phyloP scores from a whole-genome alignment of 2,329 filamentous ascomycete species.

The Pleomassaria siparia region DNA sequence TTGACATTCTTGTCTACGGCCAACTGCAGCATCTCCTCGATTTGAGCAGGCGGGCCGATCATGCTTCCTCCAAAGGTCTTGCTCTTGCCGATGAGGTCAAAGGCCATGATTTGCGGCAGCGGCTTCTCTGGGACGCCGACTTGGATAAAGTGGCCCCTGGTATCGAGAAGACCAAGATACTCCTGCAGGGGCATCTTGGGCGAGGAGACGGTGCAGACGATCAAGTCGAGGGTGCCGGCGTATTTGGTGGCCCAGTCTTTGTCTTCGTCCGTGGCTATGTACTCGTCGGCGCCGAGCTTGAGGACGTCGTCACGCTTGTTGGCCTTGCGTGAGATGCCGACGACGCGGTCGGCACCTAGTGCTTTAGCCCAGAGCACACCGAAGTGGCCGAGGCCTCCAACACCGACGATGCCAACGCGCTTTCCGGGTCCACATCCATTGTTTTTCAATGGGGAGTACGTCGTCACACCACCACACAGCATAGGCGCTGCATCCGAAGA shows the following conservation, averaged over 20 bases:
- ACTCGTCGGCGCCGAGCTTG: conserved; percentile 60
- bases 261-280: conserved; percentile 52
- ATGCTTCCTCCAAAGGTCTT: conserved; percentile 39
- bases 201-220: conserved; percentile 44
- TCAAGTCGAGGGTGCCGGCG: conserved; percentile 38
- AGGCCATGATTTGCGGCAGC: background rate
- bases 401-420: conserved; percentile 67
- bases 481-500: conserved; percentile 47
- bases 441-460: conserved; percentile 45
- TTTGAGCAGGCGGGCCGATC: conserved; percentile 58
- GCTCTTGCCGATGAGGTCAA: conserved; percentile 24
- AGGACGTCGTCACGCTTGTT: conserved; percentile 66
- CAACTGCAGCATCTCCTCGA: conserved; percentile 63
- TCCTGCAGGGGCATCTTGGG: conserved; percentile 27
- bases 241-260: conserved; percentile 40
- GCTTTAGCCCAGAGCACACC: conserved; percentile 71
- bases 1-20: conserved; percentile 60
- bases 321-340: conserved; percentile 63
- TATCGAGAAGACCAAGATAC: conserved; percentile 1
- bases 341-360: conserved; percentile 72
- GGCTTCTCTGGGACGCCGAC: conserved; percentile 47
- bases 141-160: conserved; percentile 48
- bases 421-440: conserved; percentile 44
- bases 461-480: conserved; percentile 48
- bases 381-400: conserved; percentile 65